Evolutionary conservation across 2,329 filamentous ascomycete genomes (phyloP).

Genomic region (Epicoccum sorghinum): DNA sequence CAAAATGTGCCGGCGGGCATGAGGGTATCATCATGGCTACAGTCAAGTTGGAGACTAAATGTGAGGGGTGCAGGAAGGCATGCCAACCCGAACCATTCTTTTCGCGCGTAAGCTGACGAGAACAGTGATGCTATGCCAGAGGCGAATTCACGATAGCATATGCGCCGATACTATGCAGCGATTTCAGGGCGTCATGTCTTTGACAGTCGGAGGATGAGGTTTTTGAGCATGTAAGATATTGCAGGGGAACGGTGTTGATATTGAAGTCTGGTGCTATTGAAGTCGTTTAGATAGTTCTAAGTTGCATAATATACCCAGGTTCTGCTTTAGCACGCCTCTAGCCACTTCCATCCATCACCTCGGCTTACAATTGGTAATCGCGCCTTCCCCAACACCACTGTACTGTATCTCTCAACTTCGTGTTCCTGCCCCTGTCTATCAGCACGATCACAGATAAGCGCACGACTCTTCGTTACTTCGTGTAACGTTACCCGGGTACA

Average conservation of each 20-base stretch:
- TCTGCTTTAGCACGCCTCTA: neutral
- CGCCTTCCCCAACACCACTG: neutral
- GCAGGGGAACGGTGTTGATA: neutral
- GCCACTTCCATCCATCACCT: neutral
- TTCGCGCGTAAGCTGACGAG: neutral
- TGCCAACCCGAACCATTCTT: neutral
- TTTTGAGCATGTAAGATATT: neutral
- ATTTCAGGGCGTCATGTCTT: neutral
- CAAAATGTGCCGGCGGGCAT: slow-evolving; percentile 37
- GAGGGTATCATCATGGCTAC: slow-evolving; percentile 40
- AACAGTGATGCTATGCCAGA: neutral
- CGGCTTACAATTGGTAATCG: neutral
- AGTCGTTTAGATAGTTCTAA: neutral
- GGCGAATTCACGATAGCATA: neutral
- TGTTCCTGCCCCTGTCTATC: neutral
- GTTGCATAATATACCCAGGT: neutral
- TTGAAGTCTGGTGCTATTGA: neutral
- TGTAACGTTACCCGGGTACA: slow-evolving; percentile 3
- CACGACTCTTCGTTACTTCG: neutral
- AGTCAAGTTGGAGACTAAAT: slow-evolving; percentile 38
- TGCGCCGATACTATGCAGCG: neutral
- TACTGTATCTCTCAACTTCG: neutral
- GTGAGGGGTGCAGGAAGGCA: slow-evolving; percentile 36
- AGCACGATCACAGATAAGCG: slow-evolving; percentile 1
- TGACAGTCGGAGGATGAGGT: neutral